These are phyloP conservation scores for Spirogloea muscicola DNA, from an alignment of 139 green algal genomes.

Conservation along the genomic window DNA sequence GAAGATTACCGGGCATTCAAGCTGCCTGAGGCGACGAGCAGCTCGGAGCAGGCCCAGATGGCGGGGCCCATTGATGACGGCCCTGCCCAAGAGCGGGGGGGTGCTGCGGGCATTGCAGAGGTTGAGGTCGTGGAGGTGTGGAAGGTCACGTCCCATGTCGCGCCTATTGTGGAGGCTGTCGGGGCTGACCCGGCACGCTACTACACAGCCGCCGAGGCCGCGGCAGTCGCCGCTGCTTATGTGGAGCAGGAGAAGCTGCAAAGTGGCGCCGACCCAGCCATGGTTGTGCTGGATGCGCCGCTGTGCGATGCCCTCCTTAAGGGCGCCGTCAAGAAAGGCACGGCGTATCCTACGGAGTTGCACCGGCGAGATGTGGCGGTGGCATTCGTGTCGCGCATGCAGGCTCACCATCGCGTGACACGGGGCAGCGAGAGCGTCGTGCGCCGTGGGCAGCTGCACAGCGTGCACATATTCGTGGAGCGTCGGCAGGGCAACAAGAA, in stretches of 20 bases:
- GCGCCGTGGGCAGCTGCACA: constrained; percentile 27
- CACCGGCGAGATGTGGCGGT: constrained; percentile 15
- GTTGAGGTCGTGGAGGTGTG: constrained; percentile 41
- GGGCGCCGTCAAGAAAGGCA: constrained; percentile 40
- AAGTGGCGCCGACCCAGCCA: constrained; percentile 10
- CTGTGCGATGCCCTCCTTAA: constrained; percentile 48
- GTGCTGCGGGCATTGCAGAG: neutral
- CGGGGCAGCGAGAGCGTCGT: constrained; percentile 17
- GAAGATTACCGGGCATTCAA: constrained; percentile 23
- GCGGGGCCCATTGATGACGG: too few species aligned
- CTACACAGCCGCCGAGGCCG: constrained; percentile 12
- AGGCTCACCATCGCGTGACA: constrained; percentile 45
- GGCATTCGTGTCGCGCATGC: constrained; percentile 24
- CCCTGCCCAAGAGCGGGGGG: too few species aligned
- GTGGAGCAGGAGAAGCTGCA: constrained; percentile 12
- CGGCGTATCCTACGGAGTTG: constrained; percentile 30
- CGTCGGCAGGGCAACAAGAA: constrained; percentile 50
- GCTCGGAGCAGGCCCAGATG: neutral
- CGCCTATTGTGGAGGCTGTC: constrained; percentile 28
- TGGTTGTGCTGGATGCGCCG: constrained; percentile 24
- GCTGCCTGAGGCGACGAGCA: neutral
- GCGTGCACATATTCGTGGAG: constrained; percentile 41
- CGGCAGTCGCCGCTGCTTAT: constrained; percentile 6
- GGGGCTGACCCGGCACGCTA: constrained; percentile 6
- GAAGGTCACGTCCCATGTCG: constrained; percentile 19